These are phyloP conservation scores for Gynandropsis gynandra DNA, from an alignment of 345 rosid genomes.

Conservation along the genomic window DNA sequence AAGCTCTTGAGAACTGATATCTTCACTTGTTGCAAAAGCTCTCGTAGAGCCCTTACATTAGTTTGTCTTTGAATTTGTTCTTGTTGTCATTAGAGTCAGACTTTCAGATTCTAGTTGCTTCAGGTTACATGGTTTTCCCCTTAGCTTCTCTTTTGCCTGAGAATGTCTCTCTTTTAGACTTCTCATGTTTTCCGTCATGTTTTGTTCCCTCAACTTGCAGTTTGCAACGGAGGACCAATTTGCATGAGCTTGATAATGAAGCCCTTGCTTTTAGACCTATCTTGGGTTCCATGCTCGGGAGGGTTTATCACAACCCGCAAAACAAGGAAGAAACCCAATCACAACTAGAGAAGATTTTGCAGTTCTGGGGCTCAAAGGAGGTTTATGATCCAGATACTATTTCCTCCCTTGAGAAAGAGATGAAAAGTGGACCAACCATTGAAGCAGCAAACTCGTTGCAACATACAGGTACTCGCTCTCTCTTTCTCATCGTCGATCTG, in stretches of 20 bases:
- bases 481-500: background rate
- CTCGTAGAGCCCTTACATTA: background rate
- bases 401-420: constrained; percentile 71
- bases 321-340: constrained; percentile 84
- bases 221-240: constrained; percentile 80
- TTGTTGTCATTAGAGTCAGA: background rate
- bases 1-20: background rate
- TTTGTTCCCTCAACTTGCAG: constrained; percentile 35
- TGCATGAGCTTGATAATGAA: constrained; percentile 76
- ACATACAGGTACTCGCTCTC: constrained; percentile 22
- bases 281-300: constrained; percentile 86
- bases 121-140: constrained; percentile 3
- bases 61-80: background rate
- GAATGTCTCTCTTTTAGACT: constrained; percentile 4
- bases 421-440: constrained; percentile 65
- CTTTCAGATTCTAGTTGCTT: constrained; percentile 11
- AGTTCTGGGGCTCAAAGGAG: constrained; percentile 94
- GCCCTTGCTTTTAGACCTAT: constrained; percentile 89
- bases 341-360: constrained; percentile 82
- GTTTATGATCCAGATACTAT: constrained; percentile 86
- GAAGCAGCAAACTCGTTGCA: constrained; percentile 40
- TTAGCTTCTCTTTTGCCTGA: constrained; percentile 16
- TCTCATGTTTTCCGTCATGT: background rate
- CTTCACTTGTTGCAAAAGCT: background rate
- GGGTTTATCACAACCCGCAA: constrained; percentile 73